Conservation (phyloP, 768 basidiomycete genomes). For the Plicaturopsis crispa region DNA sequence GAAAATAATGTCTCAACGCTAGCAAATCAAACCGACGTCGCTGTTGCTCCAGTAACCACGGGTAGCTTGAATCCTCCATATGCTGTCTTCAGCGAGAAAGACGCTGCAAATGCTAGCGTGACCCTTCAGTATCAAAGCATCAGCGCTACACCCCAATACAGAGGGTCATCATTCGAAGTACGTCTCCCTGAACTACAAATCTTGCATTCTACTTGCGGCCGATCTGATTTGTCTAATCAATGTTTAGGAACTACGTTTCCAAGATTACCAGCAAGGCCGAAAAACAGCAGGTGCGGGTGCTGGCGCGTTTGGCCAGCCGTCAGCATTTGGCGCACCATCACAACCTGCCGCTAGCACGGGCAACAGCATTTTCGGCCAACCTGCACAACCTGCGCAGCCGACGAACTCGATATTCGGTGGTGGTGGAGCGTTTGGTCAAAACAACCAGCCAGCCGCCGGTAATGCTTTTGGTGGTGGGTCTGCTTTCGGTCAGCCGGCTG, state of each 20-base stretch:
- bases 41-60: conserved; percentile 50
- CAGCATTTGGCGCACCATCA: conserved; percentile 38
- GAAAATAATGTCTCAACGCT: too few relatives aligned
- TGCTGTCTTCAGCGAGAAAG: conserved; percentile 56
- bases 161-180: conserved; percentile 73
- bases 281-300: conserved; percentile 51
- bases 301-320: conserved; percentile 47
- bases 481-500: conserved; percentile 21
- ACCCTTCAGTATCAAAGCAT: conserved; percentile 77
- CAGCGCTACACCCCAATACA: conserved; percentile 71
- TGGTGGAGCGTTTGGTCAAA: conserved; percentile 17
- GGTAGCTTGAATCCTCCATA: conserved; percentile 68
- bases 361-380: conserved; percentile 38
- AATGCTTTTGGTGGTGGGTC: conserved; percentile 15
- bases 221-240: conserved; percentile 7
- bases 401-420: conserved; percentile 21
- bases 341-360: conserved; percentile 25
- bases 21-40: too few relatives aligned
- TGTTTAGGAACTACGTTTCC: conserved; percentile 59
- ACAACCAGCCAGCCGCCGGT: conserved; percentile 19
- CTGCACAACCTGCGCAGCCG: conserved; percentile 33
- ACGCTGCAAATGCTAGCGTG: conserved; percentile 32
- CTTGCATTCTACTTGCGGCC: conserved; percentile 12
- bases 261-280: conserved; percentile 70
- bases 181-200: conserved; percentile 16